Percentiles rank a stretch among this genome's conserved stretches.
These are phyloP conservation scores for Irpex sp. DNA, from an alignment of 1,284 basidiomycete species.

Conservation along the genomic window DNA sequence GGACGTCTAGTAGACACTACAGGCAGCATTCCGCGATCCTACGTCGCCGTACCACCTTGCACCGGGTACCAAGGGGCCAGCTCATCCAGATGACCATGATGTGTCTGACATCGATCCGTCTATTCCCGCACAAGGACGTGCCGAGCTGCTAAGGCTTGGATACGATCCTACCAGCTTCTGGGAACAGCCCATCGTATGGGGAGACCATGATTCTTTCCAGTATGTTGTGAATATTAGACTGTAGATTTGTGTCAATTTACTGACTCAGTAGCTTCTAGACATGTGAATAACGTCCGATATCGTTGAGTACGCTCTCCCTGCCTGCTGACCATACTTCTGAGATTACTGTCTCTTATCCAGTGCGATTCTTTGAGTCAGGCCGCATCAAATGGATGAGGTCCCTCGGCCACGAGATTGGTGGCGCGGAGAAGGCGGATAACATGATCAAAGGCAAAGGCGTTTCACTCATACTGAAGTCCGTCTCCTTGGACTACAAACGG, in stretches of 20 bases:
- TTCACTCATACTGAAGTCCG: conserved; percentile 66
- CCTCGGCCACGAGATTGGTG: conserved; percentile 54
- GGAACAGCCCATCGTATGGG: conserved; percentile 71
- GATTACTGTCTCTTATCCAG: conserved; percentile 6
- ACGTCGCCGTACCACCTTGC: conserved; percentile 60
- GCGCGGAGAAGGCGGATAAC: conserved; percentile 42
- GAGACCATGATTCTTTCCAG: conserved; percentile 73
- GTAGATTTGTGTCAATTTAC: background rate
- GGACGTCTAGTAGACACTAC: conserved; percentile 33
- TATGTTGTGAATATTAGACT: conserved; percentile 26
- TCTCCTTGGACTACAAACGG: conserved; percentile 57
- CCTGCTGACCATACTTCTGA: background rate
- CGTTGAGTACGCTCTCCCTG: conserved; percentile 31
- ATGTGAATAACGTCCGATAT: conserved; percentile 74
- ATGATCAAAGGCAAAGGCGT: conserved; percentile 59
- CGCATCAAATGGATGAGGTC: conserved; percentile 60
- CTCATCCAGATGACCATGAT: conserved; percentile 20
- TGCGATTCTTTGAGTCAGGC: conserved; percentile 60
- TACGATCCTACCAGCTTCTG: conserved; percentile 60
- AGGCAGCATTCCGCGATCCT: conserved; percentile 58
- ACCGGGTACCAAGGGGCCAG: conserved; percentile 55
- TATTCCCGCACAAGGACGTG: conserved; percentile 31
- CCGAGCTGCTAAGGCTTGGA: conserved; percentile 41
- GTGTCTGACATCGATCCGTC: conserved; percentile 8
- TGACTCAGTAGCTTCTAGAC: conserved; percentile 33